phyloP scores from a whole-genome alignment of 225 moss, liverwort and hornwort genomes.

The Sphagnum tenellum region DNA sequence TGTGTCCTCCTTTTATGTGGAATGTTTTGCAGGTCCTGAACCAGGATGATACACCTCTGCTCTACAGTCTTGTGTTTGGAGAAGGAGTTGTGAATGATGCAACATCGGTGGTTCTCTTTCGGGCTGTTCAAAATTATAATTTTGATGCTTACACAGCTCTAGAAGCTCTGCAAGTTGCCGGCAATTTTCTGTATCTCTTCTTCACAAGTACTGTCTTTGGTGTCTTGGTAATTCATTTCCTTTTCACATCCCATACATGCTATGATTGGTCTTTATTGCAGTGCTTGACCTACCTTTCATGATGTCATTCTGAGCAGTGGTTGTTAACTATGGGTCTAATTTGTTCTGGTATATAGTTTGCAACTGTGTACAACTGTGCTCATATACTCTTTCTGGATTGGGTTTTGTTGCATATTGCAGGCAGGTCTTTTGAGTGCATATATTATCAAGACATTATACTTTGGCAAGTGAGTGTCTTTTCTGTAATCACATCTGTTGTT shows the following conservation, averaged over 20 bases:
- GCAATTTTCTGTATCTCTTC: slow-evolving; percentile 76
- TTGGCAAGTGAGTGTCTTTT: slow-evolving; percentile 29
- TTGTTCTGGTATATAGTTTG: no score
- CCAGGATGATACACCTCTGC: slow-evolving; percentile 74
- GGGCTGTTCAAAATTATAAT: slow-evolving; percentile 66
- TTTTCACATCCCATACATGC: no score
- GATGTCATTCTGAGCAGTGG: no score
- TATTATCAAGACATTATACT: slow-evolving; percentile 81
- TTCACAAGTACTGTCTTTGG: slow-evolving; percentile 67
- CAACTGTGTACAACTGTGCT: no score
- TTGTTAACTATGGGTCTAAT: no score
- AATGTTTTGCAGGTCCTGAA: slow-evolving; percentile 51
- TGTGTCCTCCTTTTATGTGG: background rate
- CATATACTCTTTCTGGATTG: no score
- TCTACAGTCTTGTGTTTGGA: slow-evolving; percentile 93
- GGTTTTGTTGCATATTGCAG: slow-evolving; percentile 18
- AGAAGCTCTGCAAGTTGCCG: slow-evolving; percentile 51
- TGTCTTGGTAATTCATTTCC: slow-evolving; percentile 17
- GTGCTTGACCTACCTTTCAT: no score
- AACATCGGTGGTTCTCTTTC: slow-evolving; percentile 89
- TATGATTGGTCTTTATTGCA: no score
- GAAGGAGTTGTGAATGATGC: slow-evolving; percentile 97
- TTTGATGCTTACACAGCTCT: slow-evolving; percentile 48
- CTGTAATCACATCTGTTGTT: background rate
- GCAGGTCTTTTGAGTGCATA: slow-evolving; percentile 77